Conservation (phyloP, 768 basidiomycete genomes). For the Podaxis pistillaris region DNA sequence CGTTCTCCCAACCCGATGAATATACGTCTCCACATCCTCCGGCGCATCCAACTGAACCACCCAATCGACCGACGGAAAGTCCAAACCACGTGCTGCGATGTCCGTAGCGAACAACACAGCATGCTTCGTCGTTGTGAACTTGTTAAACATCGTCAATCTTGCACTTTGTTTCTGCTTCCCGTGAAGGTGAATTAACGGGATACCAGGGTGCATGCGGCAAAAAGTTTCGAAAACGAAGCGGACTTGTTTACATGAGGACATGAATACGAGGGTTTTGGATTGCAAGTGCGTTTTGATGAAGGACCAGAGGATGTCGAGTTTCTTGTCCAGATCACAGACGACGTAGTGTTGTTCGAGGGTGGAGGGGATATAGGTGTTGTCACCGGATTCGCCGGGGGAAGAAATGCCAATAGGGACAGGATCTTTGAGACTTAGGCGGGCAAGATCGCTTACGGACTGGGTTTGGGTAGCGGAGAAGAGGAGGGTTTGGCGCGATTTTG, state of each 20-base stretch:
- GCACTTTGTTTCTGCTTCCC: conserved; percentile 97
- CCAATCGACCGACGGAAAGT: conserved; percentile 97
- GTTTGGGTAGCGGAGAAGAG: conserved; percentile 98
- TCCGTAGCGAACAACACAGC: conserved; percentile 94
- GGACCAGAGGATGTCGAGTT: conserved; percentile 89
- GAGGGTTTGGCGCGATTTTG: conserved; percentile 88
- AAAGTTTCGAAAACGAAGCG: conserved; percentile 96
- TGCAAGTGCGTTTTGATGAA: conserved; percentile 95
- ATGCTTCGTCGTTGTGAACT: conserved; percentile 79
- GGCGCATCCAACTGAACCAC: conserved; percentile 95
- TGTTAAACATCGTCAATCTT: conserved; percentile 77
- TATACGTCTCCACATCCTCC: conserved; percentile 96
- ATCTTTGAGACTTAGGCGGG: conserved; percentile 83
- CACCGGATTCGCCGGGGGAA: conserved; percentile 36
- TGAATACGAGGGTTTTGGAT: conserved; percentile 88
- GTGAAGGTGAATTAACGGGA: conserved; percentile 90
- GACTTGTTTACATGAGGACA: conserved; percentile 95
- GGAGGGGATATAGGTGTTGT: conserved; percentile 59
- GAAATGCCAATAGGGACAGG: conserved; percentile 74
- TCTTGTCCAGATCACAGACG: conserved; percentile 78
- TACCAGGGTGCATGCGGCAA: conserved; percentile 91
- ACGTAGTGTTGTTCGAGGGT: conserved; percentile 89
- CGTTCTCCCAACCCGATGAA: conserved; percentile 94
- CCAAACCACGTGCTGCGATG: conserved; percentile 92
- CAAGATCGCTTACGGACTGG: conserved; percentile 82